phyloP scores from a whole-genome alignment of 1,284 basidiomycete species.

The Apiotrichum veenhuisii region DNA sequence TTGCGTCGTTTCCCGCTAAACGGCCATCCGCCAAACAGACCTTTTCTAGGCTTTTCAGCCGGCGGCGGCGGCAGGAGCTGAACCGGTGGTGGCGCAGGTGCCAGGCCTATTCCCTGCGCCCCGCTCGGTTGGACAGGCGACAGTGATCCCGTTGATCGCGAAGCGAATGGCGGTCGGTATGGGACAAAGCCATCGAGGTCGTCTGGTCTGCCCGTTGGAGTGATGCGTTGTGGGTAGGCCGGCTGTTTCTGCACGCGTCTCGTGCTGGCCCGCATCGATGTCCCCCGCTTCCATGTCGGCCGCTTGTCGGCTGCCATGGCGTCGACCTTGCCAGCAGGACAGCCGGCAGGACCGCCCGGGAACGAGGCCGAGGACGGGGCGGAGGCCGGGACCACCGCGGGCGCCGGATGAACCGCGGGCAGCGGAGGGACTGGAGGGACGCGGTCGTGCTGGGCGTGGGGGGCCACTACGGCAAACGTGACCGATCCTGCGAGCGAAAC shows the following conservation, averaged over 20 bases:
- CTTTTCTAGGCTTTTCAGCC: neutral
- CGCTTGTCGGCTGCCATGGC: neutral
- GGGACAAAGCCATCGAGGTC: constrained; percentile 16
- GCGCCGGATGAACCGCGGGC: neutral
- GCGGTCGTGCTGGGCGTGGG: neutral
- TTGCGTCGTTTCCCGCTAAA: constrained; percentile 4
- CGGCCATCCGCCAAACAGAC: constrained; percentile 6
- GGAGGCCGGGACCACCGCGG: neutral
- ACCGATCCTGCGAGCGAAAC: too few relatives aligned
- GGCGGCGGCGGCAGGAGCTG: neutral
- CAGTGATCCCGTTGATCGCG: constrained; percentile 1
- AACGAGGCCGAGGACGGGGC: neutral
- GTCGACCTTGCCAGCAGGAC: neutral
- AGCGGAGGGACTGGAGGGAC: neutral
- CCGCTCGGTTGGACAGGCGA: constrained; percentile 16
- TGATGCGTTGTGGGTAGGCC: neutral
- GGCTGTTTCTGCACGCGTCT: neutral
- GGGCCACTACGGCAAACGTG: neutral
- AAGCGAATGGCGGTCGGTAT: constrained; percentile 17
- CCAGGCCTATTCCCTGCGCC: constrained; percentile 17
- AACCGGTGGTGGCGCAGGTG: neutral
- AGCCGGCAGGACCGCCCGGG: neutral
- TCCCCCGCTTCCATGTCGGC: constrained; percentile 1
- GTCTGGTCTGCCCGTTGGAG: neutral
- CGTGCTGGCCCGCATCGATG: neutral